Evolutionary conservation across 2,329 filamentous ascomycete species (phyloP), one percentile per base, ranked within the genome.

Genomic region (Aspergillus jensenii): DNA sequence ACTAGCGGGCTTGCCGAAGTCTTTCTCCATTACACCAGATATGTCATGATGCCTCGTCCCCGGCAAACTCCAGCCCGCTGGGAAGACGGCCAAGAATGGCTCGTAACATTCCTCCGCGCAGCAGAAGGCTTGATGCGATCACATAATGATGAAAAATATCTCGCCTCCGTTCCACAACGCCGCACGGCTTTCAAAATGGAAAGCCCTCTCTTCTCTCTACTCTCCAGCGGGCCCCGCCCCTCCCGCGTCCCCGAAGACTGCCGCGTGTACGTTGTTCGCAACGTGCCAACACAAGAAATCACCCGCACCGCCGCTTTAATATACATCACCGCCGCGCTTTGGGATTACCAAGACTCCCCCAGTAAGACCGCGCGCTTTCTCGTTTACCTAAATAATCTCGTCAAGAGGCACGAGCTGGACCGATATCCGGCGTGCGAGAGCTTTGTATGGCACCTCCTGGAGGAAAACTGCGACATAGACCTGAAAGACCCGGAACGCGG

Each of bases 161-260:
- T 71, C 9, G 55, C 50, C 7, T 61, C 66, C 15, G 66, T 68
- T 19, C 73, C 74, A 5, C 65, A 68, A 43, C 67, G 73, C 35
- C 64, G 60, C 15, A 53, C 64, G 9, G 65, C 67, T 0, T 77
- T 77, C 41, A 65, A 73, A 44, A 76, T 76, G 69, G 68, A 68
- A 15, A 67, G 72, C 47, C 70, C 74, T 17, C 63, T 77, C 8
- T 76, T 76, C 51, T 66, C 71, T 14, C 58, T 77, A 6, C 68
- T 78, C n/a, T 76, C 75, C n/a, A 74, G 70, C 56, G 75, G 75
- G 7, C 76, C 75, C 11, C 71, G 68, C 17, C 76, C 75, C 12
- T 72, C 72, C 5, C 68, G 69, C 45, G 69, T 78, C 6, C 74
- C 75, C 14, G 60, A 66, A 0, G 69, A 66, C 33, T 68, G 69